phyloP scores from a whole-genome alignment of 768 basidiomycete genomes.

The Lentinula edodes region DNA sequence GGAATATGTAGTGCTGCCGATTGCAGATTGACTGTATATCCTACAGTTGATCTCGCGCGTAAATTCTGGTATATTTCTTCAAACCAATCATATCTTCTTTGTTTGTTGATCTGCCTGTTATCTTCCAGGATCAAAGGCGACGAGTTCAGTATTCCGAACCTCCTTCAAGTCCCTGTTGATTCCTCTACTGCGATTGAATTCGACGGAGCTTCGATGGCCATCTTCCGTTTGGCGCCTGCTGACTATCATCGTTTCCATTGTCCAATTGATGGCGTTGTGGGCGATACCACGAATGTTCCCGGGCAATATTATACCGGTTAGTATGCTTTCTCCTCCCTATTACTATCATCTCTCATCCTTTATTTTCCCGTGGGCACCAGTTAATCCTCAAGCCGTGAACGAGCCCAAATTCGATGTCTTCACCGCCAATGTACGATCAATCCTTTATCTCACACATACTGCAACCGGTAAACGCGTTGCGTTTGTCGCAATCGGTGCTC shows the following conservation, averaged over 20 bases:
- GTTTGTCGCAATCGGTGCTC: constrained; percentile 73
- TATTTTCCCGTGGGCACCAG: constrained; percentile 19
- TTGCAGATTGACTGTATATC: constrained; percentile 67
- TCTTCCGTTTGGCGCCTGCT: constrained; percentile 72
- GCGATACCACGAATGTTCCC: constrained; percentile 37
- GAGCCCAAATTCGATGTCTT: constrained; percentile 60
- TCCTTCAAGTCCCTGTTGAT: constrained; percentile 43
- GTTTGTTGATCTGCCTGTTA: background rate
- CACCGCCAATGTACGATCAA: constrained; percentile 55
- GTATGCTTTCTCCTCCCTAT: constrained; percentile 1
- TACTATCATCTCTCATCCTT: background rate
- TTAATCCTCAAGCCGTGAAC: constrained; percentile 78
- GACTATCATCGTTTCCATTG: constrained; percentile 83
- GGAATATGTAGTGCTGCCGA: constrained; percentile 67
- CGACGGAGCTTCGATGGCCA: constrained; percentile 46
- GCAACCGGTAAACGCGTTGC: constrained; percentile 46
- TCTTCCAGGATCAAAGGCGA: constrained; percentile 58
- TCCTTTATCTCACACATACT: constrained; percentile 45
- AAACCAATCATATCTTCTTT: background rate
- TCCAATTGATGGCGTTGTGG: constrained; percentile 53
- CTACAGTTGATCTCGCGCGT: constrained; percentile 49
- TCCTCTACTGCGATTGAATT: constrained; percentile 38
- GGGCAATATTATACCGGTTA: constrained; percentile 61
- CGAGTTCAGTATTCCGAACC: constrained; percentile 57
- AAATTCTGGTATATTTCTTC: constrained; percentile 53